These are phyloP conservation scores for Phialophora macrospora DNA, from an alignment of 2,329 filamentous ascomycete genomes.

Conservation along the genomic window DNA sequence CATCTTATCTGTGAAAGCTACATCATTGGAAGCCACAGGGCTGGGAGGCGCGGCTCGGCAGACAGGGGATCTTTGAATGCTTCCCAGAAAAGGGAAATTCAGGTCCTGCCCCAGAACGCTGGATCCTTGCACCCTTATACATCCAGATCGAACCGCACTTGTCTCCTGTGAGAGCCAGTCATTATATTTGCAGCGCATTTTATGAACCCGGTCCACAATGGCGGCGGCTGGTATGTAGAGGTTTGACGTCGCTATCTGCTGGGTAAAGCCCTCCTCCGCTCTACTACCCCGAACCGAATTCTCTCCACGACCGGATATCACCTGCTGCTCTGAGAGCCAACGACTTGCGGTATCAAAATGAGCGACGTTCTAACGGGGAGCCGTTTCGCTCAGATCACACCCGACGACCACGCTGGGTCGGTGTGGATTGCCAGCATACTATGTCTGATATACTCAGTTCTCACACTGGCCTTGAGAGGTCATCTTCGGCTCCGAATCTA, in stretches of 20 bases:
- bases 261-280: not conserved
- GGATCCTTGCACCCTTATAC: constrained; percentile 1
- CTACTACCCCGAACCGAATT: not conserved
- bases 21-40: constrained; percentile 3
- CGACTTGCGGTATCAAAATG: constrained; percentile 16
- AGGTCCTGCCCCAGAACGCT: not conserved
- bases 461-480: constrained; percentile 31
- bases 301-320: not conserved
- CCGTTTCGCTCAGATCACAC: constrained; percentile 34
- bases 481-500: constrained; percentile 34
- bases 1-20: not conserved
- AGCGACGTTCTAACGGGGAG: constrained; percentile 9
- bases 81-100: not conserved
- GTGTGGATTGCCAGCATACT: constrained; percentile 35
- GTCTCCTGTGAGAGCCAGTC: not conserved
- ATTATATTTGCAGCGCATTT: not conserved
- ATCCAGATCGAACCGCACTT: not conserved
- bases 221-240: not conserved
- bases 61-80: not conserved
- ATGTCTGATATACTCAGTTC: constrained; percentile 35
- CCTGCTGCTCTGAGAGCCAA: not conserved
- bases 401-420: constrained; percentile 35
- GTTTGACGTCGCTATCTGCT: not conserved
- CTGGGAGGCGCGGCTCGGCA: not conserved
- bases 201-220: not conserved